Percentiles rank a stretch among this genome's conserved stretches.
These are phyloP conservation scores for Fagus crenata DNA, from an alignment of 306 rosid genomes.

Conservation along the genomic window DNA sequence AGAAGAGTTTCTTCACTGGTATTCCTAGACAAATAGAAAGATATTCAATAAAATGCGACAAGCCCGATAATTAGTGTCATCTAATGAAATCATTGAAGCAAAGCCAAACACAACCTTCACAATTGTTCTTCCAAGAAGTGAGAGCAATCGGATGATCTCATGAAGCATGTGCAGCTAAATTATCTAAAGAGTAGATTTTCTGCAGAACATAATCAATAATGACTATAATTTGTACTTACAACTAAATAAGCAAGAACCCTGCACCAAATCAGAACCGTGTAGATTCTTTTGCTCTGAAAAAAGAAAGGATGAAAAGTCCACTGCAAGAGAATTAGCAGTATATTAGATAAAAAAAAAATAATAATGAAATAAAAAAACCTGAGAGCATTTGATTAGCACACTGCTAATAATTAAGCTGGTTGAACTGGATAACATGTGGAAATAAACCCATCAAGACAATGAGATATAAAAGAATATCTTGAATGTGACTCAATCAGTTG, in stretches of 20 bases:
- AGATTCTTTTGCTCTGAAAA: constrained; percentile 46
- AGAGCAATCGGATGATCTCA: neutral
- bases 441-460: too few relatives aligned
- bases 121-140: neutral
- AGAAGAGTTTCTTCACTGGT: neutral
- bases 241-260: constrained; percentile 52
- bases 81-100: neutral
- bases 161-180: neutral
- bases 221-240: constrained; percentile 35
- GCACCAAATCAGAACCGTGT: constrained; percentile 59
- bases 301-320: constrained; percentile 60
- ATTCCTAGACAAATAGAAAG: too few relatives aligned
- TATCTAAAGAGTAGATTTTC: neutral
- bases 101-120: constrained; percentile 4
- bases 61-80: too few relatives aligned
- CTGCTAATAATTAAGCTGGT: too few relatives aligned
- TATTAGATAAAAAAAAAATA: neutral
- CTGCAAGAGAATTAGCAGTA: constrained; percentile 37
- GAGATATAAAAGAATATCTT: too few relatives aligned
- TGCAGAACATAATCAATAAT: neutral
- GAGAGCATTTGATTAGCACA: neutral
- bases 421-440: too few relatives aligned
- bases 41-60: too few relatives aligned
- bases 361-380: too few relatives aligned
- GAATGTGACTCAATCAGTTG: too few relatives aligned